Conservation (phyloP, 164 flowering plant species). For the Santalum album region DNA sequence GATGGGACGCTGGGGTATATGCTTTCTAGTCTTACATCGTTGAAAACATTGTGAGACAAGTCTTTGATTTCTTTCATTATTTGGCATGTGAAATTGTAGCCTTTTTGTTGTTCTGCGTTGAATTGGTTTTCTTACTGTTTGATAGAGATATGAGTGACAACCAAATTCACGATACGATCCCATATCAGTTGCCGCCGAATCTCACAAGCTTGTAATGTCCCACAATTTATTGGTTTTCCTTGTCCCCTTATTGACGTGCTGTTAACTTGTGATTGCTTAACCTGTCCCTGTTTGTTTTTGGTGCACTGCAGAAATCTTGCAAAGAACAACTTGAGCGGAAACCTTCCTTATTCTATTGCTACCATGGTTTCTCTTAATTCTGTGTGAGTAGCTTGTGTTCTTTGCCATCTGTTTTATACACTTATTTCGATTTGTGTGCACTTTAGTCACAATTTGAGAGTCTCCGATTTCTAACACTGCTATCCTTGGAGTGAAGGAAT, state of each 20-base stretch:
- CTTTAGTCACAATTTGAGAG: neutral
- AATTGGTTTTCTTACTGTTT: conserved; percentile 6
- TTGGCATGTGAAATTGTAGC: neutral
- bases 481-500: conserved; percentile 46
- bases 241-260: neutral
- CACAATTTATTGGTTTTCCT: neutral
- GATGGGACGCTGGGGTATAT: conserved; percentile 80
- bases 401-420: neutral
- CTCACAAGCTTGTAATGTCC: conserved; percentile 66
- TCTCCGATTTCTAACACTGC: neutral
- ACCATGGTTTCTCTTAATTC: conserved; percentile 53
- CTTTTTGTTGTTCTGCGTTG: conserved; percentile 2
- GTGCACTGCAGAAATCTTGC: conserved; percentile 71
- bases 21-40: conserved; percentile 47
- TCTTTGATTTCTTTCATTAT: conserved; percentile 1
- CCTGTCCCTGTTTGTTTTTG: neutral
- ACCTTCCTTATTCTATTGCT: conserved; percentile 77
- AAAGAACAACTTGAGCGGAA: conserved; percentile 66
- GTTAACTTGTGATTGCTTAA: neutral
- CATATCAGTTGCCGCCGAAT: conserved; percentile 87
- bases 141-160: conserved; percentile 85
- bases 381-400: conserved; percentile 47
- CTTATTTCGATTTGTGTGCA: neutral
- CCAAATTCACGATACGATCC: conserved; percentile 65
- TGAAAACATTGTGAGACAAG: conserved; percentile 59